Base-by-base conservation (phyloP, 2,329 filamentous ascomycete species). In the Penicillium sp. region DNA sequence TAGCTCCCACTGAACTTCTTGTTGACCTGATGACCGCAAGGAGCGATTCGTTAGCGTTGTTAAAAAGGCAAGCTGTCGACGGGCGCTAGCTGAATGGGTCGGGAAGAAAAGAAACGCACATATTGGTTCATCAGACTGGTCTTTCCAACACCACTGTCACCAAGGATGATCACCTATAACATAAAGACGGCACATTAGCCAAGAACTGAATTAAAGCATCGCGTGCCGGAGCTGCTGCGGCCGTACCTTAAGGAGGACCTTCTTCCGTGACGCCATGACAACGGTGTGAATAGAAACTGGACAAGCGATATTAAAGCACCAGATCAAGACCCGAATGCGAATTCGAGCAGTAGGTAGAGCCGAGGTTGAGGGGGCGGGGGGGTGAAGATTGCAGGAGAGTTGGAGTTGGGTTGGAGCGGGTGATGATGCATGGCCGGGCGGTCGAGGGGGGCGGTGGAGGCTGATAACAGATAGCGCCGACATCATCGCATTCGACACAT, bases 71-170 rank as follows among this genome's bases (percentile, higher is more conserved):
- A 52, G 44, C 52, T 45, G 53, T 42, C 26, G 42, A 46, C 47
- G 48, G 49, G 51, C 46, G 43, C 43, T 36, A 41, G 44, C 36
- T 36, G 26, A 18, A 13, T 24, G 48, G 45, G 44, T 21, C 24
- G 47, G 39, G 45, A 39, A 16, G 36, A 9, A 36, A 38, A 42
- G 52, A 29, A 36, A 66, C 89, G 74, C 85, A 97, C 94, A 89
- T 97, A 99, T 97, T 99, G 94, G 80, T 99, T 99, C 94, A 99
- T 99, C 84, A 99, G 86, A 77, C 91, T 96, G 57, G 94, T 99
- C 84, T 99, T 99, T 74, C 94, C 94, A 58, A 99, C 94, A 78
- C 94, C 94, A 76, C 93, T 97, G 76, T 99, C 94, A 67, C 94
- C 94, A 65, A 99, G 87, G 77, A 99, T 97, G 70, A 99, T 99